Percentiles rank a stretch among this genome's conserved stretches.
Conservation (phyloP, 106 monocot genomes). For the Phalaenopsis equestris region DNA sequence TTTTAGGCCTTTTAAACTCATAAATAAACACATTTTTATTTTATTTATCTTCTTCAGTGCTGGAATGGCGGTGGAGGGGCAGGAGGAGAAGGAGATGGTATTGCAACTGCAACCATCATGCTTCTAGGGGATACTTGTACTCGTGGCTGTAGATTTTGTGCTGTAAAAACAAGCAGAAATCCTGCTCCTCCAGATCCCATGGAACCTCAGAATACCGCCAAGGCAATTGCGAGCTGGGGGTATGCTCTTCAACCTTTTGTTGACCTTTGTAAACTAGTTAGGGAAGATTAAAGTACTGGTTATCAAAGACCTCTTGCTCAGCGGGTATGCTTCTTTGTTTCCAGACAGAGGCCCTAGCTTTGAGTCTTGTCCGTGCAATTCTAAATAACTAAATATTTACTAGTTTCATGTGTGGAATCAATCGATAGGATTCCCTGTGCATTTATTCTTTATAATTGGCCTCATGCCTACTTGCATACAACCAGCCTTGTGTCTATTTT, state of each 20-base stretch:
- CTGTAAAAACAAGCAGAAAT: slow-evolving; percentile 91
- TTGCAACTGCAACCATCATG: slow-evolving; percentile 98
- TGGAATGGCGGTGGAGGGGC: slow-evolving; percentile 95
- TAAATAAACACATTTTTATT: not conserved
- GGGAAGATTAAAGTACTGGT: not conserved
- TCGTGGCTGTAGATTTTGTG: slow-evolving; percentile 94
- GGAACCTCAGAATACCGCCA: slow-evolving; percentile 88
- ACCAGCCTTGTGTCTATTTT: not conserved
- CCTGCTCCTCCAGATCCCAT: slow-evolving; percentile 83
- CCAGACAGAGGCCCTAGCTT: no score
- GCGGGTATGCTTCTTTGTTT: not conserved
- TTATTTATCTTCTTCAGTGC: slow-evolving; percentile 33
- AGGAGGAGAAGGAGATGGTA: slow-evolving; percentile 90
- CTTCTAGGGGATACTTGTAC: slow-evolving; percentile 96
- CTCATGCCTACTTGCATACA: no score
- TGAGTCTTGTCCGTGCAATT: no score
- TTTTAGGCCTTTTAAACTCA: not conserved
- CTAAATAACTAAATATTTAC: no score
- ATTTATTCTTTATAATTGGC: no score
- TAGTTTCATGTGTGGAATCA: not conserved
- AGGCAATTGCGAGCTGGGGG: slow-evolving; percentile 91
- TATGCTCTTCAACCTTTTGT: slow-evolving; percentile 15
- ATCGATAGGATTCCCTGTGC: not conserved
- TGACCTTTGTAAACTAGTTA: not conserved
- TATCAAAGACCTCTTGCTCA: not conserved